A percentile compares a stretch with the other conserved stretches of the same genome.
phyloP scores from a whole-genome alignment of 176 grass and related monocot species.

The Rhynchospora breviuscula region DNA sequence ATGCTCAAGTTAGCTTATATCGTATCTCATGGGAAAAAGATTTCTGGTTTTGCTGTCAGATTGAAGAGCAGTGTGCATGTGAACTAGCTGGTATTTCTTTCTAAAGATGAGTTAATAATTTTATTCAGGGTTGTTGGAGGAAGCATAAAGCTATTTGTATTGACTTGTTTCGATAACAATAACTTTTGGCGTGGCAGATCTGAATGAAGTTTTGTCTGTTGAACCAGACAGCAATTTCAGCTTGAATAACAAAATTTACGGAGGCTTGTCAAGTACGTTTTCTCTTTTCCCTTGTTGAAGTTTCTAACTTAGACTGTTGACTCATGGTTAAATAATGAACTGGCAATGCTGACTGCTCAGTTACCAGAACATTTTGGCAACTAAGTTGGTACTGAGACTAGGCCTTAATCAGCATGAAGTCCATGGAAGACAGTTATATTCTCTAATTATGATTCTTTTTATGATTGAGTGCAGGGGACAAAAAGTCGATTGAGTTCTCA shows the following conservation, averaged over 20 bases:
- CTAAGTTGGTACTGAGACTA: neutral
- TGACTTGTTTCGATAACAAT: neutral
- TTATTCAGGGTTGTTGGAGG: neutral
- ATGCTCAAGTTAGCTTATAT: constrained; percentile 91
- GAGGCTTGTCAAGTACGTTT: constrained; percentile 32
- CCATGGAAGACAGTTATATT: neutral
- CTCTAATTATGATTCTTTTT: neutral
- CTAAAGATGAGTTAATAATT: neutral
- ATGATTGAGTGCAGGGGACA: constrained; percentile 37
- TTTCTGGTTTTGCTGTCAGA: constrained; percentile 88
- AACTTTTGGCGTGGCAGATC: constrained; percentile 38
- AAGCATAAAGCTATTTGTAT: neutral
- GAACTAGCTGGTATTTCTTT: constrained; percentile 54
- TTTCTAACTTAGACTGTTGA: neutral
- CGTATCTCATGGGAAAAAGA: constrained; percentile 69
- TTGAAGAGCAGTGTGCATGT: constrained; percentile 51
- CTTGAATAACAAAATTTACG: constrained; percentile 55
- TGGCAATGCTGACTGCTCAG: neutral
- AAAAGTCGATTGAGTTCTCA: constrained; percentile 33
- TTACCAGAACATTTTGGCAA: neutral
- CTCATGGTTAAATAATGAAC: neutral
- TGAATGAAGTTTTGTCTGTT: constrained; percentile 74
- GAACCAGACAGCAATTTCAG: constrained; percentile 49
- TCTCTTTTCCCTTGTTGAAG: neutral
- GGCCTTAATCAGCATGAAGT: neutral